Evolutionary conservation across 2,329 filamentous ascomycete species (phyloP).

Genomic region (Cladosporium sp.): DNA sequence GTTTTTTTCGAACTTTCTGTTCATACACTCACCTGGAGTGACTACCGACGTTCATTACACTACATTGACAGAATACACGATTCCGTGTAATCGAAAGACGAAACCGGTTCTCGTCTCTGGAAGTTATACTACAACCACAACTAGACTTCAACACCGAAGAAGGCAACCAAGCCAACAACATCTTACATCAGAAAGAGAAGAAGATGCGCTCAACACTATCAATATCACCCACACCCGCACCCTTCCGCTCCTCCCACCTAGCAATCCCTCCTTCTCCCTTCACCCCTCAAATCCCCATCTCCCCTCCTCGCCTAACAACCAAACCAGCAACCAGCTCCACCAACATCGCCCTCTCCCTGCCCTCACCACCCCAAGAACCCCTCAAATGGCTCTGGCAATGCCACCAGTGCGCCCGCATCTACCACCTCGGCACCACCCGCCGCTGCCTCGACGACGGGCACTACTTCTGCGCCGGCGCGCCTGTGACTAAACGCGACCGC

Average conservation of each 20-base stretch:
- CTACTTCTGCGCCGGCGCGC: slow-evolving; percentile 53
- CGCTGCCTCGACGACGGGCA: slow-evolving; percentile 58
- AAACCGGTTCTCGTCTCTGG: background rate
- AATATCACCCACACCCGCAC: slow-evolving; percentile 40
- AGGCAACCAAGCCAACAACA: background rate
- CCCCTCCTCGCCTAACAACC: slow-evolving; percentile 20
- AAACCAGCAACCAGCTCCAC: background rate
- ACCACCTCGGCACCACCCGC: slow-evolving; percentile 51
- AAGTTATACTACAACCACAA: background rate
- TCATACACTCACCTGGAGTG: slow-evolving; percentile 7
- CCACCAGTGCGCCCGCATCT: slow-evolving; percentile 51
- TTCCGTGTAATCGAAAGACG: background rate
- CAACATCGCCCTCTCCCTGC: slow-evolving; percentile 18
- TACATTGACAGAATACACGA: background rate
- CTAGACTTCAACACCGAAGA: background rate
- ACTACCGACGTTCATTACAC: background rate
- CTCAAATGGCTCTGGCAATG: slow-evolving; percentile 56
- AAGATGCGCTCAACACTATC: slow-evolving; percentile 34
- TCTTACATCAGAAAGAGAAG: background rate
- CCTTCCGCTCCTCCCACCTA: slow-evolving; percentile 47
- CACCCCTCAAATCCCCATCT: slow-evolving; percentile 26
- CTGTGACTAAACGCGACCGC: slow-evolving; percentile 39
- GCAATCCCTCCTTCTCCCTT: slow-evolving; percentile 48
- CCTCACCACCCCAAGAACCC: slow-evolving; percentile 34
- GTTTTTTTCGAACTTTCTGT: background rate